Percentiles rank a stretch among this genome's conserved stretches.
Evolutionary conservation across 2,329 filamentous ascomycete species (phyloP).

Genomic region (Colletotrichum orchidophilum): DNA sequence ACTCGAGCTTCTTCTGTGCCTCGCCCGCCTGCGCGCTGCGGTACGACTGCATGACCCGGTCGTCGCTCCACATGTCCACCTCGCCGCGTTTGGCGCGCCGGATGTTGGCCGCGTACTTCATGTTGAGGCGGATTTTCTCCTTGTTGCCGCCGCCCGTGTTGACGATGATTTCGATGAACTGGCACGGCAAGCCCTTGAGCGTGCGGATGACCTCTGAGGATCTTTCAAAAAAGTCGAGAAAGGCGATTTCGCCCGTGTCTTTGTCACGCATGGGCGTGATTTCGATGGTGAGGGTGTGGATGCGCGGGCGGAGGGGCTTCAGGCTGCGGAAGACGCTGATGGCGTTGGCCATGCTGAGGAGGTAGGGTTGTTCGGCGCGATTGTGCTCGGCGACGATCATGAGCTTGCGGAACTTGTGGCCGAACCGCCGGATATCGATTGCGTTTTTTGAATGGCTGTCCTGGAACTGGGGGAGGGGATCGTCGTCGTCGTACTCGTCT

Average conservation of each 20-base stretch:
- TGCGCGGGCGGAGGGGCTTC: conserved; percentile 34
- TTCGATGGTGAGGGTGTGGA: conserved; percentile 55
- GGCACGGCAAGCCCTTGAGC: conserved; percentile 45
- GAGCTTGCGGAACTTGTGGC: conserved; percentile 51
- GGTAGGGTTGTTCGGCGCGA: conserved; percentile 42
- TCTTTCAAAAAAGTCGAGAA: conserved; percentile 47
- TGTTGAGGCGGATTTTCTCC: conserved; percentile 19
- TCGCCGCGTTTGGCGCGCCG: conserved; percentile 18
- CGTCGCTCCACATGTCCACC: conserved; percentile 35
- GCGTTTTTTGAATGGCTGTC: conserved; percentile 41
- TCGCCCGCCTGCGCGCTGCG: conserved; percentile 24
- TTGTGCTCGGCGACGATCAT: conserved; percentile 54
- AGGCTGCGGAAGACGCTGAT: conserved; percentile 46
- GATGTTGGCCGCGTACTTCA: conserved; percentile 20
- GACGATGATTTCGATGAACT: conserved; percentile 48
- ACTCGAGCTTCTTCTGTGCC: conserved; percentile 23
- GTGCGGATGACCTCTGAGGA: conserved; percentile 41
- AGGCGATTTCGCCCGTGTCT: conserved; percentile 41
- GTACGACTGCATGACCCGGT: conserved; percentile 33
- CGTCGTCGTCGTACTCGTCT: conserved; percentile 11
- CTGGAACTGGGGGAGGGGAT: not conserved
- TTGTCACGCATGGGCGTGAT: conserved; percentile 43
- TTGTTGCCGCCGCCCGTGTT: conserved; percentile 33
- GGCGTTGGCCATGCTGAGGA: conserved; percentile 44
- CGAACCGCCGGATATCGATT: conserved; percentile 49